Percentiles rank a stretch among this genome's conserved stretches.
Conservation (phyloP, 2,329 filamentous ascomycete genomes). For the Sporothrix sp. region DNA sequence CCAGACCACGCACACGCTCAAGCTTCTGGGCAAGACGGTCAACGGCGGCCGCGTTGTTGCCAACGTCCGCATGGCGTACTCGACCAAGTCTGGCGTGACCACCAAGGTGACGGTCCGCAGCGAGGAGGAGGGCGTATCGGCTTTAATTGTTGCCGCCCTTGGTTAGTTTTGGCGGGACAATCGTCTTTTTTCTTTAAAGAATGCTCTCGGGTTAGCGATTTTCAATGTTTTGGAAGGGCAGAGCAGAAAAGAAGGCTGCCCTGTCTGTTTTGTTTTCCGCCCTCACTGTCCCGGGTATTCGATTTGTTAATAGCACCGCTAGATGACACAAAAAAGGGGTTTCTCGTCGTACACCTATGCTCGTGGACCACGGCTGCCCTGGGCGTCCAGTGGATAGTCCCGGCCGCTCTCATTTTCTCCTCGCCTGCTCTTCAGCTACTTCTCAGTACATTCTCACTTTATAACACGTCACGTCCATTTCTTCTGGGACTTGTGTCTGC, state of each 20-base stretch:
- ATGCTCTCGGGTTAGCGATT: constrained; percentile 3
- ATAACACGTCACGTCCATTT: background rate
- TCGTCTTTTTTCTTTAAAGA: background rate
- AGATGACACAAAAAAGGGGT: constrained; percentile 4
- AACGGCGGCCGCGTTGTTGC: constrained; percentile 81
- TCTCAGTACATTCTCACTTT: background rate
- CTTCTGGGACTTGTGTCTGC: too few relatives aligned
- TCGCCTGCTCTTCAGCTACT: too few relatives aligned
- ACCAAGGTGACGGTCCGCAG: constrained; percentile 89
- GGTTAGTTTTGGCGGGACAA: constrained; percentile 42
- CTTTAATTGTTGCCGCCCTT: constrained; percentile 74
- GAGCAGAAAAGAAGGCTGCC: constrained; percentile 6
- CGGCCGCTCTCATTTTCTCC: too few relatives aligned
- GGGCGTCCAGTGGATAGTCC: too few relatives aligned
- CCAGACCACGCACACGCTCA: constrained; percentile 85
- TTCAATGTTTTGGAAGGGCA: constrained; percentile 3
- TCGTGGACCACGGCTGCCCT: too few relatives aligned
- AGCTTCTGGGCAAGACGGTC: constrained; percentile 91
- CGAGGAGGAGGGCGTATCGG: constrained; percentile 86
- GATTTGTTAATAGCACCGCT: too few relatives aligned
- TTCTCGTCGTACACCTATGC: too few relatives aligned
- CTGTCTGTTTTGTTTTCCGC: constrained; percentile 1
- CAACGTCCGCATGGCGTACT: constrained; percentile 86
- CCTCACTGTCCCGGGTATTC: too few relatives aligned
- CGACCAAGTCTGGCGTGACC: constrained; percentile 83